Evolutionary conservation across 2,329 filamentous ascomycete genomes (phyloP), one percentile per base, ranked within the genome.

Genomic region (Diaporthe batatas): DNA sequence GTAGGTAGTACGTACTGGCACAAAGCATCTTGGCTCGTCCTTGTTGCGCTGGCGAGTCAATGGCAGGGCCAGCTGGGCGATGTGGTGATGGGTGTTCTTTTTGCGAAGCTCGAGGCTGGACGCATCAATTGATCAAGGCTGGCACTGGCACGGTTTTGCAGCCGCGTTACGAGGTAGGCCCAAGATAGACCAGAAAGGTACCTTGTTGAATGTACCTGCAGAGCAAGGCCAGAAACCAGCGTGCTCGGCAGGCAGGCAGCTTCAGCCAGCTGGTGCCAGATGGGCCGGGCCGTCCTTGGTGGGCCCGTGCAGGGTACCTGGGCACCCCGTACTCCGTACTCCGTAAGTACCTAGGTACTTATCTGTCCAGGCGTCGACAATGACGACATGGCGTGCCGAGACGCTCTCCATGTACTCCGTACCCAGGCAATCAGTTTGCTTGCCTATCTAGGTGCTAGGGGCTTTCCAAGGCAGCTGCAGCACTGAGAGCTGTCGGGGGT

Each of bases 21-120:
- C 73, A 75, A 32, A 75, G 72, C 73, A 75, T 75, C 44, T 47
- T 75, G 72, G 16, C 18, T 51, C 25, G 7, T 65, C 62, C 62
- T 65, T 16, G 62, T 44, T 68, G 21, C 34, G 64, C 29, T 49
- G 14, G 55, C 21, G 6, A 25, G 32, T 70, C 14, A 58, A 32
- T 58, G 49, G 44, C 54, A 44, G 49, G 23, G 59, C 57, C 47
- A 67, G 70, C 42, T 18, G 70, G 42, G 68, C 55, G 32, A 25
- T 51, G 44, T 54, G 34, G 47, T 32, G 51, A n/a, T 42, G 68
- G 36, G 23, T 32, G 44, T 65, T 65, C 44, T 51, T n/a, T 65
- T 36, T 32, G 3, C n/a, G 6, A 36, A 51, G 62, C 68, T 70
- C 68, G 34, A 49, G 68, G 68, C 68, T 70, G 68, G 6, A 14